Base-by-base conservation (phyloP, 768 basidiomycete species). In the Termitomyces titanicus region DNA sequence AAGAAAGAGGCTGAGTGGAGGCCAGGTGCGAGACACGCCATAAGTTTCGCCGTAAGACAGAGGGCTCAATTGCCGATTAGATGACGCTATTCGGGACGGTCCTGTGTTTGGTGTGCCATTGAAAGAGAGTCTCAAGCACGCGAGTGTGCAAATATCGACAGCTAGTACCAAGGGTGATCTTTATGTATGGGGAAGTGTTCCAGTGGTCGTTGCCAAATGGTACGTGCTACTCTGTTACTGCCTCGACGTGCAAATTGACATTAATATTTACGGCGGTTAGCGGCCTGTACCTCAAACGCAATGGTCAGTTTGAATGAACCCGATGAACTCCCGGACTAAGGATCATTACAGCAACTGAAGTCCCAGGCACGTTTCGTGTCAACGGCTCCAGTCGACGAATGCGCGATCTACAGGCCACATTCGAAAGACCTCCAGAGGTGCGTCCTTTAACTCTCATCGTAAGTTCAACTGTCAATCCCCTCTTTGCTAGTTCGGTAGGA, bases 171-270 rank as follows among this genome's bases (percentile, higher is more conserved):
- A 83, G 57, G 93, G 93, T 8, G 85, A 90, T 60, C 78, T 92
- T 17, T 92, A 90, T 67, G 88, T 94, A 5, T 95, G 92, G 89
- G 94, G 95, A 1, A 90, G 89, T 67, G 92, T 99, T 47, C 96
- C 96, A 9, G 92, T 98, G 39, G 94, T 98, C 50, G 96, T 99
- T 39, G 96, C 96, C 44, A 98, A 97, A 73, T 98, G 94, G 92
- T 93, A 63, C 64, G 86, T 61, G 34, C 76, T 73, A 51, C 45
- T 58, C 7, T 44, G 45, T 10, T 33, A 29, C n/a, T 39, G 25
- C 60, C 45, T 57, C 43, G 49, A 39, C 31, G 37, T 35, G 27
- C 31, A n/a, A n/a, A 50, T 55, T 13, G 20, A 49, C n/a, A 31
- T 45, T n/a, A n/a, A 44, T n/a, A 17, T 10, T 37, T 49, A 22